Evolutionary conservation across 306 rosid species (phyloP), one percentile per base, ranked within the genome.

Genomic region (Nissolia schottii): DNA sequence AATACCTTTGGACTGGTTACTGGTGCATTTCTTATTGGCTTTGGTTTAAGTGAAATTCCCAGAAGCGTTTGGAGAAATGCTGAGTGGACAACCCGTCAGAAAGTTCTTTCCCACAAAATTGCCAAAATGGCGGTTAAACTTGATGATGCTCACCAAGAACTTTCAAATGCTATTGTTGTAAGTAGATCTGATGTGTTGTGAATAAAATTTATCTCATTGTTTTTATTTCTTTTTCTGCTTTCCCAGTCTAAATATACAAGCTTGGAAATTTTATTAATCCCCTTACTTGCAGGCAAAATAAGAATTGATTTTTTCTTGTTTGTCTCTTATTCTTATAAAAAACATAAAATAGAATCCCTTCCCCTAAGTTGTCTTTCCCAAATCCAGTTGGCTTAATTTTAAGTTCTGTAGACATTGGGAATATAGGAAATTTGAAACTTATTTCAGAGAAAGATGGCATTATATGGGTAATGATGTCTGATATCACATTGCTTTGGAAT

Each of bases 11-110:
- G 99, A 81, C 89, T 94, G 59, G 99, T 94, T 46, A 94, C 99
- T 16, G 99, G 99, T 59, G 99, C 97, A 53, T 94, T 94, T 83
- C 99, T 94, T 80, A 97, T 94, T 71, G 99, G 99, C 69, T 94
- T 94, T 58, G 97, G 99, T 48, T 84, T 91, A 87, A 91, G 95
- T 43, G 99, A 91, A 91, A 91, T 94, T 78, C 99, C 99, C 14
- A 91, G 78, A 83, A 82, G 87, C 54, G 78, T 91, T 67, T 94
- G 99, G 99, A 89, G 77, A 81, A 89, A 89, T 82, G 89, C 99
- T 7, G 94, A 89, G 64, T 86, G 96, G 99, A 87, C 90, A 25
- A 91, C 84, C 25, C 96, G 93, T 57, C 99, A 86, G 71, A 94
- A 91, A 86, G 92, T 91, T 82, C 93, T 94, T 69, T 91, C 97